Conservation (phyloP, 108 stramenopile species). For the Asterionellopsis glacialis region DNA sequence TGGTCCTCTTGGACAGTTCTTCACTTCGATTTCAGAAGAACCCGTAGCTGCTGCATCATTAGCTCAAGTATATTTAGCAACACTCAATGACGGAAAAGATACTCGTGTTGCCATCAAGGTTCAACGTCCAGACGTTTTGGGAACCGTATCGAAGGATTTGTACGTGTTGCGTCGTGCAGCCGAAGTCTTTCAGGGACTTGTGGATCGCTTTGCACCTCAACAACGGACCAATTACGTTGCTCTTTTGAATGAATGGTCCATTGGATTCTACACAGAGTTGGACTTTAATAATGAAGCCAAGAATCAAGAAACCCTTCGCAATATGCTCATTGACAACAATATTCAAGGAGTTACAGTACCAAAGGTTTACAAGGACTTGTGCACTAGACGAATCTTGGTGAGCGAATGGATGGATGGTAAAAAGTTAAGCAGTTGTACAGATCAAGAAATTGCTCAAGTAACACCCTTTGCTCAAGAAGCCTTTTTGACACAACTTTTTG, state of each 20-base stretch:
- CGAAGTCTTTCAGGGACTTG: constrained; percentile 83
- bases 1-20: constrained; percentile 80
- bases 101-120: constrained; percentile 88
- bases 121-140: constrained; percentile 77
- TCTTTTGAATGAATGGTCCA: constrained; percentile 84
- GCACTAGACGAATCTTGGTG: constrained; percentile 73
- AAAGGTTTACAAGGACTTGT: constrained; percentile 63
- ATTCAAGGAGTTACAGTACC: constrained; percentile 78
- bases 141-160: constrained; percentile 82
- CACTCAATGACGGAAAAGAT: constrained; percentile 67
- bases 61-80: constrained; percentile 86
- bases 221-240: constrained; percentile 86
- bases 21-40: constrained; percentile 79
- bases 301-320: constrained; percentile 67
- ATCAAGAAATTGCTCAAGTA: constrained; percentile 56
- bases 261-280: constrained; percentile 85
- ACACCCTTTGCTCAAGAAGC: constrained; percentile 83
- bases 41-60: constrained; percentile 86
- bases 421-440: constrained; percentile 57
- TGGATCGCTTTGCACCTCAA: constrained; percentile 86
- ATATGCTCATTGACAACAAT: constrained; percentile 50
- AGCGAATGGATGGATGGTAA: constrained; percentile 88
- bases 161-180: constrained; percentile 85
- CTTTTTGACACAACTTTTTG: constrained; percentile 79
- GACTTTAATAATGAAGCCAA: constrained; percentile 76